A percentile compares a stretch with the other conserved stretches of the same genome.
phyloP scores from a whole-genome alignment of 768 basidiomycete genomes.

The Termitomyces sp. region DNA sequence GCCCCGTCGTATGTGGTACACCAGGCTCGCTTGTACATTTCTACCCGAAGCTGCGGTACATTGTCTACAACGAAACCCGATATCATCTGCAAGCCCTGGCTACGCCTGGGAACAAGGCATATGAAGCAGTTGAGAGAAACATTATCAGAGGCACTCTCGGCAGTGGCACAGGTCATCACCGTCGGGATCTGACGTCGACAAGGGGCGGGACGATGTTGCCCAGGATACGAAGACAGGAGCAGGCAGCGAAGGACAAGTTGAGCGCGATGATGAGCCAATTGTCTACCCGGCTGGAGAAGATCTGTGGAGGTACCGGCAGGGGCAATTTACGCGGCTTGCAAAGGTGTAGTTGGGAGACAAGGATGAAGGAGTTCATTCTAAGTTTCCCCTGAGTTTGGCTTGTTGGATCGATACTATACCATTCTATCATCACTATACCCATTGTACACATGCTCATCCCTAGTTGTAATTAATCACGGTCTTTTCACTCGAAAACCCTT shows the following conservation, averaged over 20 bases:
- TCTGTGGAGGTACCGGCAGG: constrained; percentile 39
- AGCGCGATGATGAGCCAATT: constrained; percentile 27
- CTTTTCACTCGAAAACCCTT: neutral
- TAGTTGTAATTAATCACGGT: neutral
- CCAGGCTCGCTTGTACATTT: constrained; percentile 77
- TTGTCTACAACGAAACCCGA: constrained; percentile 42
- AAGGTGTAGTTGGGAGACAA: constrained; percentile 54
- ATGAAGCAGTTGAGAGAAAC: constrained; percentile 33
- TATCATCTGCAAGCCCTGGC: constrained; percentile 27
- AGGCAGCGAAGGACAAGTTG: constrained; percentile 12
- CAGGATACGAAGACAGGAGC: constrained; percentile 9
- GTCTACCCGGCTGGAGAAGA: constrained; percentile 22
- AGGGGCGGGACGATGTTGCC: constrained; percentile 10
- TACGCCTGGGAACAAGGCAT: constrained; percentile 33
- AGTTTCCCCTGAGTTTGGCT: constrained; percentile 42
- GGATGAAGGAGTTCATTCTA: constrained; percentile 60
- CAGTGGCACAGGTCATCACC: neutral
- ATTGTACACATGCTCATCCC: neutral
- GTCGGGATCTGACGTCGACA: constrained; percentile 7
- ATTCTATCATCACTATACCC: neutral
- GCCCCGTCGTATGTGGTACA: constrained; percentile 74
- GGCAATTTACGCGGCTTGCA: constrained; percentile 27
- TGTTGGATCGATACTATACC: neutral
- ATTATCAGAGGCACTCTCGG: constrained; percentile 24
- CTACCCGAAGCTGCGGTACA: constrained; percentile 41